Evolutionary conservation across 805 yeast species (phyloP).

Genomic region (Kuraishia hungarica): DNA sequence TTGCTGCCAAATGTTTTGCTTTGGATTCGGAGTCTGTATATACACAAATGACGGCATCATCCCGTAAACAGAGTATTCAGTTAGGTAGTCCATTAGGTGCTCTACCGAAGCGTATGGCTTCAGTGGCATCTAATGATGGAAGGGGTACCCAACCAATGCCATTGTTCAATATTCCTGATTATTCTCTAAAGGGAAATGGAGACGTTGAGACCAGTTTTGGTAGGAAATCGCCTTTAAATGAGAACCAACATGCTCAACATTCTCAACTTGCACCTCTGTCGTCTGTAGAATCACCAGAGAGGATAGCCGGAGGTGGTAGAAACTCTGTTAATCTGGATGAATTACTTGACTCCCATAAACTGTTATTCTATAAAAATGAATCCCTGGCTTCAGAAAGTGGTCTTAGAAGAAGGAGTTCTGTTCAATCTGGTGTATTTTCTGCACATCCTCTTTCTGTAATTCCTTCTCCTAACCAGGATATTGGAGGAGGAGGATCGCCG

Average conservation of each 20-base stretch:
- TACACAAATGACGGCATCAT: neutral
- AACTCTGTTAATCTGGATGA: neutral
- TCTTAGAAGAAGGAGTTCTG: constrained; percentile 1
- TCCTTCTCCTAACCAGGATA: neutral
- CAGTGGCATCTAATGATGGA: constrained; percentile 3
- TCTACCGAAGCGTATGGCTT: constrained; percentile 7
- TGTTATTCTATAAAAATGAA: constrained; percentile 10
- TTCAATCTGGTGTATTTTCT: neutral
- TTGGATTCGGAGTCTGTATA: constrained; percentile 11
- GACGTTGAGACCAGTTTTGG: neutral
- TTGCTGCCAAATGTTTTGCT: constrained; percentile 23
- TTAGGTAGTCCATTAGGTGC: constrained; percentile 1
- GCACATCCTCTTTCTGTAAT: neutral
- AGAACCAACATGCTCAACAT: too few relatives aligned
- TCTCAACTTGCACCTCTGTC: neutral
- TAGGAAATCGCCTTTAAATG: neutral
- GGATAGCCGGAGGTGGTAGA: neutral
- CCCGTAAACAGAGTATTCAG: neutral
- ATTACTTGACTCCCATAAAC: constrained; percentile 12
- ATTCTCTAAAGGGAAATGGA: neutral
- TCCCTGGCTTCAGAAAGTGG: neutral
- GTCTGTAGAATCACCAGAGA: neutral
- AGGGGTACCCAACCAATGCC: neutral
- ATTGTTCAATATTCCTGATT: neutral
- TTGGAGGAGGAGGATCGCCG: neutral